Evolutionary conservation across 2,329 filamentous ascomycete species (phyloP).

Genomic region (Aspergillus piperis): DNA sequence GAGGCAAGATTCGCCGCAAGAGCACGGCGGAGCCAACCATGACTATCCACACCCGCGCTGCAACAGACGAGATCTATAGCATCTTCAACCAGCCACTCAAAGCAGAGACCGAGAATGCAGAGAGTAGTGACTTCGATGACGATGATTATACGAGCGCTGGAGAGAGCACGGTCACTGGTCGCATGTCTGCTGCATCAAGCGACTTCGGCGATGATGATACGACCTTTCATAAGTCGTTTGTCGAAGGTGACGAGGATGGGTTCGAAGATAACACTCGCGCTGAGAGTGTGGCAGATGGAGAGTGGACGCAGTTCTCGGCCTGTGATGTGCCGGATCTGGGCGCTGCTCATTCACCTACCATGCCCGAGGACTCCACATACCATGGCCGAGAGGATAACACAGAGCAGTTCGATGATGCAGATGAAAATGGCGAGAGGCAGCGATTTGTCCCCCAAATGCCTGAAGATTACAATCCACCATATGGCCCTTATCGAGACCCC

Average conservation of each 20-base stretch:
- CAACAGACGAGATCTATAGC: constrained; percentile 95
- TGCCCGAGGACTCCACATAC: constrained; percentile 17
- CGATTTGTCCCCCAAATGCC: constrained; percentile 67
- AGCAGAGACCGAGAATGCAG: constrained; percentile 51
- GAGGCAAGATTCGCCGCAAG: constrained; percentile 80
- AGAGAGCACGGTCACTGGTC: constrained; percentile 79
- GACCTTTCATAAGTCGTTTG: constrained; percentile 42
- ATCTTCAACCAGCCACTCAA: constrained; percentile 88
- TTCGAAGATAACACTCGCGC: constrained; percentile 44
- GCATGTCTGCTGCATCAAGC: constrained; percentile 63
- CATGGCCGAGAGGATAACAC: constrained; percentile 22
- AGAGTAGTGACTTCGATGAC: constrained; percentile 67
- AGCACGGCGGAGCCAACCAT: constrained; percentile 84
- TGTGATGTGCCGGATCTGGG: constrained; percentile 61
- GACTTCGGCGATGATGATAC: constrained; percentile 65
- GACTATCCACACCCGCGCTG: constrained; percentile 93
- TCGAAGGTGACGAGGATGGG: constrained; percentile 49
- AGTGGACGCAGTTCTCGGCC: constrained; percentile 86
- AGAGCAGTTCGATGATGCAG: constrained; percentile 34
- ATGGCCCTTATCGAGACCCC: constrained; percentile 77
- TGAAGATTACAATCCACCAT: constrained; percentile 81
- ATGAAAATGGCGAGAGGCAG: constrained; percentile 43
- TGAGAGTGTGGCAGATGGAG: constrained; percentile 64
- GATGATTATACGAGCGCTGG: constrained; percentile 80
- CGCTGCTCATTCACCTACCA: constrained; percentile 22